Conservation (phyloP, 331 rosid species). For the Spiraea crenata region DNA sequence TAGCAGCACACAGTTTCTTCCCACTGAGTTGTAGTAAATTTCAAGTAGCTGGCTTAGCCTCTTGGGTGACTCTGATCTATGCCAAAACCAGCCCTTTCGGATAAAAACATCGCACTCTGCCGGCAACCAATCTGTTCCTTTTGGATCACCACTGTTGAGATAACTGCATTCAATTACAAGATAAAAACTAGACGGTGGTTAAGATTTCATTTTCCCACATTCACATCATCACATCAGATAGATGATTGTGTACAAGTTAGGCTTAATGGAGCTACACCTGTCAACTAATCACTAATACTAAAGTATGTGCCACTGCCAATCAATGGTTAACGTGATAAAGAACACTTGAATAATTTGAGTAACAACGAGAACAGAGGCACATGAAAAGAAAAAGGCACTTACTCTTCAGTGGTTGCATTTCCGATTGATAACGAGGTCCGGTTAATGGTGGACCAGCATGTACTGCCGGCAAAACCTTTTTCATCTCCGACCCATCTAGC, state of each 20-base stretch:
- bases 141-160: constrained; percentile 63
- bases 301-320: too few species aligned
- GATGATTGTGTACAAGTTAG: not conserved
- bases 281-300: not conserved
- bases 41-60: constrained; percentile 62
- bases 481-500: constrained; percentile 90
- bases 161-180: constrained; percentile 45
- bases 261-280: not conserved
- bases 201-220: not conserved
- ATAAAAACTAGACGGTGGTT: not conserved
- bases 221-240: not conserved
- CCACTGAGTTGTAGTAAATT: constrained; percentile 78
- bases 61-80: constrained; percentile 69
- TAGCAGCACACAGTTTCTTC: constrained; percentile 76
- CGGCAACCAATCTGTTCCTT: constrained; percentile 81
- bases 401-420: constrained; percentile 43
- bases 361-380: not conserved
- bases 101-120: constrained; percentile 88
- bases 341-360: too few species aligned
- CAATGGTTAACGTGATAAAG: too few species aligned
- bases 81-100: constrained; percentile 92
- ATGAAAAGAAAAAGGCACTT: constrained; percentile 21
- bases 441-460: constrained; percentile 82
- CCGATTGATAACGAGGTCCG: constrained; percentile 72
- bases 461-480: constrained; percentile 53